These are phyloP conservation scores for Balakata baccata DNA, from an alignment of 345 rosid genomes.

Conservation along the genomic window DNA sequence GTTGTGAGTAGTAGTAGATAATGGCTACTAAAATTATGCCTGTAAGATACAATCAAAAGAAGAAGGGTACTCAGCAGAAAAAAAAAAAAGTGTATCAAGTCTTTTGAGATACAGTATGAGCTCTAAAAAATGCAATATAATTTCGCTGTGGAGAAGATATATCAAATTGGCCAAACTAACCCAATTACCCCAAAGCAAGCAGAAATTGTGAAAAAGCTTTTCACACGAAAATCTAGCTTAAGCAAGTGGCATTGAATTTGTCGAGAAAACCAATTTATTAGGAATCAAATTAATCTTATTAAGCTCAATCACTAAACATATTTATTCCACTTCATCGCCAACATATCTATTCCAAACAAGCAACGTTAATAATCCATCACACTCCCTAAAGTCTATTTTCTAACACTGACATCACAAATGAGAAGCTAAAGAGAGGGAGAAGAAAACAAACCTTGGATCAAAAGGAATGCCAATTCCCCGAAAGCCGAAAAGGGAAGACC, in stretches of 20 bases:
- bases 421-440: neutral
- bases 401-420: neutral
- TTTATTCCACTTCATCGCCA: neutral
- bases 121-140: neutral
- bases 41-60: conserved; percentile 31
- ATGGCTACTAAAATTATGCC: conserved; percentile 66
- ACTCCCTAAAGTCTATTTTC: neutral
- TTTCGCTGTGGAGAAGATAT: no score
- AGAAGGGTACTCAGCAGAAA: conserved; percentile 15
- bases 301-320: neutral
- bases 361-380: neutral
- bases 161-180: neutral
- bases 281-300: neutral
- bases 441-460: conserved; percentile 61
- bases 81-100: neutral
- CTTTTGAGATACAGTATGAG: neutral
- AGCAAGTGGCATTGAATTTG: neutral
- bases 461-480: conserved; percentile 83
- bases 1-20: conserved; percentile 67
- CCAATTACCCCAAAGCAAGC: neutral
- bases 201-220: neutral
- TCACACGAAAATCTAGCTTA: neutral
- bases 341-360: neutral
- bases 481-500: conserved; percentile 94
- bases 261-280: neutral